Conservation (phyloP, 73 alveolate genomes). For the Tetrahymena malaccensis region DNA sequence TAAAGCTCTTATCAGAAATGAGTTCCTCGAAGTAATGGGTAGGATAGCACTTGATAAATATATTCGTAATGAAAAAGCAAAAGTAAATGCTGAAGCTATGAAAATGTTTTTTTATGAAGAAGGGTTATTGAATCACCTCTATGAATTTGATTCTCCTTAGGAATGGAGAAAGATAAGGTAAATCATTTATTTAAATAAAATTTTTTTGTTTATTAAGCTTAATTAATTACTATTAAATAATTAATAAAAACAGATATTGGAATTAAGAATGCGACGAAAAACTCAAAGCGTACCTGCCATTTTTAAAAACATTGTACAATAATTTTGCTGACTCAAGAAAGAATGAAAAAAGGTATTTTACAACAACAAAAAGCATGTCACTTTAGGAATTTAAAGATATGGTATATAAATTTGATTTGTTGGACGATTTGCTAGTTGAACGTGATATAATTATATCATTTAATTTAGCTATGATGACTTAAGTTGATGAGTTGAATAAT, state of each 20-base stretch:
- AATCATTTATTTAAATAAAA: neutral
- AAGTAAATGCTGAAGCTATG: neutral
- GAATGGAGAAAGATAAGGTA: neutral
- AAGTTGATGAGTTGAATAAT: slow-evolving; percentile 54
- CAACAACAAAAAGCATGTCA: slow-evolving; percentile 27
- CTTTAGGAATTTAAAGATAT: slow-evolving; percentile 44
- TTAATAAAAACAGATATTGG: neutral
- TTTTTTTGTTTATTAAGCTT: neutral
- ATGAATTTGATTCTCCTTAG: neutral
- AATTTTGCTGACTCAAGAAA: neutral
- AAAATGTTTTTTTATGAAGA: neutral
- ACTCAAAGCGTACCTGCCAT: neutral
- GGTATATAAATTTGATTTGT: slow-evolving; percentile 15
- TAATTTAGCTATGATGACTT: slow-evolving; percentile 59
- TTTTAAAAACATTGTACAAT: neutral
- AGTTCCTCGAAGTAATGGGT: slow-evolving; percentile 41
- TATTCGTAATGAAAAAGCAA: neutral
- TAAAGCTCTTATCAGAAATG: slow-evolving; percentile 44
- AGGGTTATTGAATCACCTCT: neutral
- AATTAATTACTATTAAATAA: too few species aligned
- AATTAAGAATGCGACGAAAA: neutral
- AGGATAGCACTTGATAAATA: slow-evolving; percentile 54
- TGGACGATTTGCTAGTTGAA: slow-evolving; percentile 38
- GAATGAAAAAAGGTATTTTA: neutral
- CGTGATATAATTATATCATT: slow-evolving; percentile 54